These are phyloP conservation scores for Saraca asoca DNA, from an alignment of 331 rosid species.

Conservation along the genomic window DNA sequence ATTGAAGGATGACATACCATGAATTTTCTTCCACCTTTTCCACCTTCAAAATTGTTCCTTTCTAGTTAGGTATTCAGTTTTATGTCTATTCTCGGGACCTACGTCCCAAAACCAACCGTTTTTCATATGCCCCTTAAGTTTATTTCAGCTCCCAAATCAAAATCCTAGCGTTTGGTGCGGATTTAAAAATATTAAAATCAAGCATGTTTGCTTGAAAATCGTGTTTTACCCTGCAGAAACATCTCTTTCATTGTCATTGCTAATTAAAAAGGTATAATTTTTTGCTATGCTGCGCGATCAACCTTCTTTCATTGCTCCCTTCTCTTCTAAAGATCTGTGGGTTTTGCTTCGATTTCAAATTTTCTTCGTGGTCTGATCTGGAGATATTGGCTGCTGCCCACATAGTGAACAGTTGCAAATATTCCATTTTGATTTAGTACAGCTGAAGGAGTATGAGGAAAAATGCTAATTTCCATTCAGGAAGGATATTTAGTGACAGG, in stretches of 20 bases:
- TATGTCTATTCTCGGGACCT: constrained; percentile 33
- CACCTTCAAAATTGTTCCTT: constrained; percentile 39
- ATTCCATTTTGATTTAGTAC: constrained; percentile 28
- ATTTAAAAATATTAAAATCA: constrained; percentile 35
- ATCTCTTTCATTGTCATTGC: constrained; percentile 35
- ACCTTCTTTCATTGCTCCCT: constrained; percentile 29
- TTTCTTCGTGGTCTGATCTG: constrained; percentile 34
- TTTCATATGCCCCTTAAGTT: constrained; percentile 32
- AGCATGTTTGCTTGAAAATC: constrained; percentile 42
- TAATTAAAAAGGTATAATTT: constrained; percentile 37
- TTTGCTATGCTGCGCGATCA: constrained; percentile 30
- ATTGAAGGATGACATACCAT: constrained; percentile 26
- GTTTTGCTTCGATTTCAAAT: constrained; percentile 39
- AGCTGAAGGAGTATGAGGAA: constrained; percentile 77
- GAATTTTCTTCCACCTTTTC: constrained; percentile 36
- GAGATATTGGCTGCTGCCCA: constrained; percentile 35
- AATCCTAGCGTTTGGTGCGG: constrained; percentile 35
- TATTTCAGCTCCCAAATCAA: constrained; percentile 43
- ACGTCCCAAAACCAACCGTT: constrained; percentile 41
- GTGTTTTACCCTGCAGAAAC: constrained; percentile 37
- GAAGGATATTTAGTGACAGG: constrained; percentile 72
- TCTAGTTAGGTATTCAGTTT: constrained; percentile 35
- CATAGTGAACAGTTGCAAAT: constrained; percentile 26
- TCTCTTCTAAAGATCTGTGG: constrained; percentile 35
- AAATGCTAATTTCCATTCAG: constrained; percentile 68